A percentile compares a stretch with the other conserved stretches of the same genome.
Conservation (phyloP, 169 alveolate genomes). For the Toxoplasma gondii region DNA sequence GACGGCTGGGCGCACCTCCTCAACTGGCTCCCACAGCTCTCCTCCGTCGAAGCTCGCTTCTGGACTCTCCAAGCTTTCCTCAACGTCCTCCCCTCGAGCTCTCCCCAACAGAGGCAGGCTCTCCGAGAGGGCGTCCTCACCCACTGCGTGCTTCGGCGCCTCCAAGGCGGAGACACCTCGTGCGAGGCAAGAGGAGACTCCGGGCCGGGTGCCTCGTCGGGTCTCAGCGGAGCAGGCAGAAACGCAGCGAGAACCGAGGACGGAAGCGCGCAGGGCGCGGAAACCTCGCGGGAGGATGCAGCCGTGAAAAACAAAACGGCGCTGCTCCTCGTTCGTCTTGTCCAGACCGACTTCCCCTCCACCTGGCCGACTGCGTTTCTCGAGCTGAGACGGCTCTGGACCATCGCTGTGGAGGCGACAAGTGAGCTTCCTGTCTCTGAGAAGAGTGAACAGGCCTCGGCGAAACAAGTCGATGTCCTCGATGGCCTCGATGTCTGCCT, state of each 20-base stretch:
- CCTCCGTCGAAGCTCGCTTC: constrained; percentile 17
- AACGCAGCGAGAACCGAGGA: not conserved
- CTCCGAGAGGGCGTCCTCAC: not conserved
- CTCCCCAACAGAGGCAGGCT: not conserved
- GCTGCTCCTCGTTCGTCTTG: not conserved
- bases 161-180: not conserved
- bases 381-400: not conserved
- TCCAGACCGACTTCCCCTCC: constrained; percentile 8
- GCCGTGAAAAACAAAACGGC: constrained; percentile 26
- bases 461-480: not conserved
- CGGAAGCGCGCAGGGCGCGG: not conserved
- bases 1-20: constrained; percentile 10
- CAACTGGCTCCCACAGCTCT: not conserved
- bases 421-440: not conserved
- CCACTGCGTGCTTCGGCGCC: not conserved
- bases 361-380: constrained; percentile 24
- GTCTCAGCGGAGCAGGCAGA: no score
- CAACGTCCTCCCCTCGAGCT: not conserved
- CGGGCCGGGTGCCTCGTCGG: no score
- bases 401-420: not conserved
- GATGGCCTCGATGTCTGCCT: not conserved
- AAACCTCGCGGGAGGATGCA: not conserved
- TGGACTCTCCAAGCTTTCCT: not conserved
- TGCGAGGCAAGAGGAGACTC: no score
- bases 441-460: not conserved